Evolutionary conservation across 257 asterid species (phyloP), one percentile per base, ranked within the genome.

Genomic region (Oldenlandia corymbosa): DNA sequence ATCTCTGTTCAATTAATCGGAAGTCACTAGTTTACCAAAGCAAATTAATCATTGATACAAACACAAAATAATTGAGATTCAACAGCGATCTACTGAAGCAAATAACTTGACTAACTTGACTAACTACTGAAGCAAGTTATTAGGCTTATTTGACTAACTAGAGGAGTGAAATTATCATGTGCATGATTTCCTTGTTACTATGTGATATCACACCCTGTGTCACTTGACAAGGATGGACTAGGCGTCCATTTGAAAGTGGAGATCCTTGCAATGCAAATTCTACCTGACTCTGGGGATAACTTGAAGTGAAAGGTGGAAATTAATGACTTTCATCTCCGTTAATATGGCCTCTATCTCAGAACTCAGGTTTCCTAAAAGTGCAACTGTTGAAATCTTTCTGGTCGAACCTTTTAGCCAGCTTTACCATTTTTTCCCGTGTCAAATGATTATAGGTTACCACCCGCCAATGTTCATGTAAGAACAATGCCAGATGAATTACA

Each of bases 211-310:
- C 69, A 73, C 16, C 43, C 79, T 10, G 68, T 61, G 32, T 79
- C 78, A 50, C 66, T 75, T 23, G 79, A 56, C 18, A 61, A 17
- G 45, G 23, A 42, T 1, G 86, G 82, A 53, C 83, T 86, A 12
- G 83, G 72, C 1, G 80, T 78, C 20, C 60, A 49, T 20, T 14
- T 43, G 55, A 66, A 16, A 26, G 54, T 8, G 75, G 71, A 6
- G 74, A 62, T 62, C 45, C 11, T 7, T 18, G 23, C 31, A 21
- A 34, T 50, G 74, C 45, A 62, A 73, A 53, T 36, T 11, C 60
- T 31, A 65, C 55, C 39, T 83, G 83, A 67, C 73, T 71, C 58
- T 52, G 70, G 0, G 65, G 60, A 52, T 46, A 53, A 42, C 42
- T 62, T 9, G 58, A 41, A 18, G 11, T 10, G 69, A n/a, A n/a